Conservation (phyloP, 306 rosid genomes). For the Medicago truncatula region MtrunA17r5.0-ANR NC_053044.1:38062001-38062500, state of each 20-base stretch:
- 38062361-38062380: slow-evolving; percentile 69
- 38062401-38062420: slow-evolving; percentile 58
- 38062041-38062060: slow-evolving; percentile 61
- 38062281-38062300: slow-evolving; percentile 74
- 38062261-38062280: slow-evolving; percentile 74
- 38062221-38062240: slow-evolving; percentile 73
- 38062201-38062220: slow-evolving; percentile 73
- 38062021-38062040: slow-evolving; percentile 66
- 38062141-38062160: slow-evolving; percentile 52
- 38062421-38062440: slow-evolving; percentile 61
- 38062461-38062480: slow-evolving; percentile 64
- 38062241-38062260: slow-evolving; percentile 84
- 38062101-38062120: slow-evolving; percentile 60
- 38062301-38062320: slow-evolving; percentile 64
- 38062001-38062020: slow-evolving; percentile 59
- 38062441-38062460: slow-evolving; percentile 88
- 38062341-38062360: slow-evolving; percentile 88
- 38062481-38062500: slow-evolving; percentile 68
- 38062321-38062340: slow-evolving; percentile 60
- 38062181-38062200: slow-evolving; percentile 57
- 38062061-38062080: slow-evolving; percentile 72
- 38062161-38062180: slow-evolving; percentile 54
- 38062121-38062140: slow-evolving; percentile 56
- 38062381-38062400: slow-evolving; percentile 91
- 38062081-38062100: slow-evolving; percentile 63